Percentiles rank a stretch among this genome's conserved stretches.
Conservation (phyloP, 495 filamentous ascomycete genomes). For the Elasticomyces elasticus region DNA sequence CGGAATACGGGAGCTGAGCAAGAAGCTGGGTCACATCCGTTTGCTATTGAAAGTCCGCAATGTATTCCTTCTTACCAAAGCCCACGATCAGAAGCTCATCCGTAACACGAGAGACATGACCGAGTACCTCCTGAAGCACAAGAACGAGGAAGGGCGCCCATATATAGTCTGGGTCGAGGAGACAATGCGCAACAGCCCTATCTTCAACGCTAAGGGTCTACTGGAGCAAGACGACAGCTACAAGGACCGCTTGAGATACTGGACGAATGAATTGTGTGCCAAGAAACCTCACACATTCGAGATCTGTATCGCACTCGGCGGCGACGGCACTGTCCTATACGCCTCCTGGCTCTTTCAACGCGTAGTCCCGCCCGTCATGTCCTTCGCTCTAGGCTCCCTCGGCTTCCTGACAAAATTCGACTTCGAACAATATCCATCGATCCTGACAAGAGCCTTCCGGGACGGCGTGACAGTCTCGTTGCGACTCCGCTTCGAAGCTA, state of each 20-base stretch:
- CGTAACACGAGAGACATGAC: constrained; percentile 65
- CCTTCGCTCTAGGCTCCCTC: constrained; percentile 82
- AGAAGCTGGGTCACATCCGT: constrained; percentile 67
- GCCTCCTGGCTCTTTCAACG: constrained; percentile 94
- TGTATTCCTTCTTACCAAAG: constrained; percentile 84
- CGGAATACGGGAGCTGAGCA: constrained; percentile 82
- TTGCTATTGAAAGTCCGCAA: constrained; percentile 70
- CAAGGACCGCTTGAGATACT: constrained; percentile 59
- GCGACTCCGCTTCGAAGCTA: constrained; percentile 83
- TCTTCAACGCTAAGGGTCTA: constrained; percentile 59
- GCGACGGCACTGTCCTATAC: constrained; percentile 91
- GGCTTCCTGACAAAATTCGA: constrained; percentile 97
- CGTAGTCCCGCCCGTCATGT: constrained; percentile 84
- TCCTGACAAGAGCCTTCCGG: constrained; percentile 58
- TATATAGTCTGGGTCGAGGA: constrained; percentile 78
- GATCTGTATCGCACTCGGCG: constrained; percentile 88
- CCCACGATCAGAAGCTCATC: constrained; percentile 73
- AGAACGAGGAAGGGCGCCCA: constrained; percentile 44
- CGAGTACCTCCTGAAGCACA: constrained; percentile 73
- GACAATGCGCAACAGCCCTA: constrained; percentile 54
- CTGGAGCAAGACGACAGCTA: constrained; percentile 47
- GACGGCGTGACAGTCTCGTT: constrained; percentile 86
- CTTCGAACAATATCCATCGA: constrained; percentile 62
- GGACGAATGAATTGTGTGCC: constrained; percentile 68
- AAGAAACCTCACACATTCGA: constrained; percentile 80